phyloP scores from a whole-genome alignment of 2,329 filamentous ascomycete genomes.

The Colletotrichum musicola region DNA sequence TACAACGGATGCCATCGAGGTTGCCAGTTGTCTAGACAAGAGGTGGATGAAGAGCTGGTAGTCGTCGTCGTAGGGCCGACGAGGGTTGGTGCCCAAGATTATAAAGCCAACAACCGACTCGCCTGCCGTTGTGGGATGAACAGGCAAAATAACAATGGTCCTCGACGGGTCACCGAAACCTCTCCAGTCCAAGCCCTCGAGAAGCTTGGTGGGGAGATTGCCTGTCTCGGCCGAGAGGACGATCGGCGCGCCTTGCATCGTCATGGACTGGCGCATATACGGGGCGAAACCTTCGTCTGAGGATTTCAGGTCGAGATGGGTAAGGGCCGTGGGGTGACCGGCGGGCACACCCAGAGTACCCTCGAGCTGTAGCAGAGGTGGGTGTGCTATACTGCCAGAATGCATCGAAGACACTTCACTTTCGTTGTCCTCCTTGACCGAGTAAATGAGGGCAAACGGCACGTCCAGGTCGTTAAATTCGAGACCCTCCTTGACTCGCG shows the following conservation, averaged over 20 bases:
- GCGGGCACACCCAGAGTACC: constrained; percentile 77
- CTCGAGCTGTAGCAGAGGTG: constrained; percentile 77
- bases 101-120: constrained; percentile 83
- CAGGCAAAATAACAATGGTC: constrained; percentile 81
- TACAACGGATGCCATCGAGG: constrained; percentile 84
- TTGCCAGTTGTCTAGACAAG: constrained; percentile 80
- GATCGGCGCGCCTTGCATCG: constrained; percentile 72
- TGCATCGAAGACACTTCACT: constrained; percentile 80
- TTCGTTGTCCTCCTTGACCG: constrained; percentile 76
- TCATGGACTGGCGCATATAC: constrained; percentile 81
- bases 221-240: constrained; percentile 76
- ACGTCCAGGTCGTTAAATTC: constrained; percentile 81
- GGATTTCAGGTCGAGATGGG: constrained; percentile 75
- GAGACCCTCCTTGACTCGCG: constrained; percentile 75
- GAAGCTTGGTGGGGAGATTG: constrained; percentile 73
- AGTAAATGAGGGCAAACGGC: constrained; percentile 83
- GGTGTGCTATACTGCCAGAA: constrained; percentile 72
- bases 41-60: constrained; percentile 84
- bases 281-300: constrained; percentile 81
- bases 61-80: constrained; percentile 83
- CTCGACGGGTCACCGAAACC: constrained; percentile 79
- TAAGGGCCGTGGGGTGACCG: constrained; percentile 71
- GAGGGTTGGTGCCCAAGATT: constrained; percentile 82
- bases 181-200: constrained; percentile 76
- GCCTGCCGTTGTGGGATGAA: constrained; percentile 79